Evolutionary conservation across 2,329 filamentous ascomycete genomes (phyloP).

Genomic region (Beauveria sp.): DNA sequence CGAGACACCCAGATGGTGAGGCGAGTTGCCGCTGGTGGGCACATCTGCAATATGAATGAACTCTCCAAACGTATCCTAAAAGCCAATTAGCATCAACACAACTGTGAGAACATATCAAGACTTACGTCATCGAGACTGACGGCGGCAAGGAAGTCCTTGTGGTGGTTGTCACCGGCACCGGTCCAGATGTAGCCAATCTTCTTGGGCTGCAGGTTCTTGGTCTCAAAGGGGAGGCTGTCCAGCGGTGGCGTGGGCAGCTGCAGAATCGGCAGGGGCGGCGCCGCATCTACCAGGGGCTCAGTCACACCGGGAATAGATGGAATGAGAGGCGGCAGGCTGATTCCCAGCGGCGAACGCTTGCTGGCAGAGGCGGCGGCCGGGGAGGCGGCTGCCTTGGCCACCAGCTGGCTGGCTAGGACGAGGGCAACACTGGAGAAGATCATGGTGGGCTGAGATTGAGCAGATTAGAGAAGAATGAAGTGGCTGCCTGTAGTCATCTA

Average conservation of each 20-base stretch:
- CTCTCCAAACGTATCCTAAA: conserved; percentile 50
- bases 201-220: conserved; percentile 52
- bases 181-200: conserved; percentile 62
- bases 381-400: conserved; percentile 1
- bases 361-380: background rate
- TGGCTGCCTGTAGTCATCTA: background rate
- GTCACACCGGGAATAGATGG: conserved; percentile 52
- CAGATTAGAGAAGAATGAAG: background rate
- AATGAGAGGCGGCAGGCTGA: conserved; percentile 46
- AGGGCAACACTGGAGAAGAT: conserved; percentile 4
- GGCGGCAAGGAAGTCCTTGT: conserved; percentile 52
- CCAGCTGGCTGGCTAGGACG: conserved; percentile 4
- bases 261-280: conserved; percentile 48
- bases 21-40: conserved; percentile 50
- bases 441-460: background rate
- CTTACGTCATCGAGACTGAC: conserved; percentile 49
- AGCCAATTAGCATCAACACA: conserved; percentile 1
- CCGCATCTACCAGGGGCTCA: conserved; percentile 41
- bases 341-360: conserved; percentile 21
- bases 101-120: background rate
- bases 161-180: conserved; percentile 50
- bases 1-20: conserved; percentile 49
- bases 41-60: conserved; percentile 52
- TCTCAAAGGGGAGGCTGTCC: conserved; percentile 43
- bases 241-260: conserved; percentile 52